Evolutionary conservation across 129 eudicot species (phyloP), one percentile per base, ranked within the genome.

Genomic region (Tanacetum coccineum): DNA sequence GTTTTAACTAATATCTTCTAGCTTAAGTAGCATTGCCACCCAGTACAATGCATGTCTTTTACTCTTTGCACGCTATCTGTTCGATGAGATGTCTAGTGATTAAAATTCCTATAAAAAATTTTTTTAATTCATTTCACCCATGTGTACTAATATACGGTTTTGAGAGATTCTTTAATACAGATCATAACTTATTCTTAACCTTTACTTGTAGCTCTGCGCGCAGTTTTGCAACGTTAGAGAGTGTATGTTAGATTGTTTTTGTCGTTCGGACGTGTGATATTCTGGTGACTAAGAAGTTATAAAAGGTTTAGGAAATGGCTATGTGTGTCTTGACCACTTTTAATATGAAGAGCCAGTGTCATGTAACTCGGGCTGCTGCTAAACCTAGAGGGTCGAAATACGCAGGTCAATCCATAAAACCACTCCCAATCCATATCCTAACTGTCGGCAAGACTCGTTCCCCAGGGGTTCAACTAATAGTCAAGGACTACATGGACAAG

Each of bases 401-500:
- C 66, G 59, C 83, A 0, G 81, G 86, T 17, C 89, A 84, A 52
- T 81, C 89, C 21, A 53, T 84, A 66, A 90, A 84, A 80, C 81
- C 84, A n/a, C 59, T 91, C 49, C 95, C 97, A 45, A 81, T 91
- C 45, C 82, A 91, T 53, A 68, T 91, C 25, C 20, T 91, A 51
- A 85, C 93, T 15, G 95, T 91, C 57, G 95, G 95, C 11, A 91
- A 87, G 73, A 83, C 80, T 68, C 75, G 97, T 72, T 80, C 89
- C 4, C 73, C 73, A 20, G 97, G 95, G 39, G 82, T 87, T 22
- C 93, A 91, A 26, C 47, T 91, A 45, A 78, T 85, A 20, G 88
- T 91, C 15, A 94, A 87, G 57, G 90, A 91, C 40, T 91, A 91
- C 71, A 73, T 81, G 30, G 81, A 80, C 45, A 91, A 91, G 72